Base-by-base conservation (phyloP, 768 basidiomycete genomes). In the Lentinula lateritia region DNA sequence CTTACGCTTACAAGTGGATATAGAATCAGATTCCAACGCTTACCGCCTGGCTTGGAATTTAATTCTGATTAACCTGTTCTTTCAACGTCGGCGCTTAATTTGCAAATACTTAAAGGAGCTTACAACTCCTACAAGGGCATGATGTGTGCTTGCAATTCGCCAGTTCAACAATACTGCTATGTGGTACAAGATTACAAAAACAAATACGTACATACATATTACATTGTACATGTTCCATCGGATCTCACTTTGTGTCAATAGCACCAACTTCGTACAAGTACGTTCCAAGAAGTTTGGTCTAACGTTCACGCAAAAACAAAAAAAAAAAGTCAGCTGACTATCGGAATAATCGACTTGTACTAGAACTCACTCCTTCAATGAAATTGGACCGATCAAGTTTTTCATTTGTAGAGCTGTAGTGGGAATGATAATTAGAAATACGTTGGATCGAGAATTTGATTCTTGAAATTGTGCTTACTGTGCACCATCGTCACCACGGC, bases 401-500 rank as follows among this genome's bases (percentile, higher is more conserved):
- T 77, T 91, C 90, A 71, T 89, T 89, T 6, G 84, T 87, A 61
- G 85, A 85, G 70, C 85, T 85, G 42, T 5, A 34, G 16, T 13
- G 36, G 5, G 32, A 15, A 7, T 20, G 13, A 28, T 28, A 28
- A 2, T 48, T 15, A 39, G 20, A 9, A 9, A 5, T 16, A 65
- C 5, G 48, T 52, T 16, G n/a, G 8, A n/a, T 28, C 3, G 20
- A 13, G 2, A 39, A n/a, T 10, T n/a, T 34, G 12, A 43, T n/a
- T 5, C 35, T 34, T 9, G 28, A 60, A 7, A 15, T 20, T 48
- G 15, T 0, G 84, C 90, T 65, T 69, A 93, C 89, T 94, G 93
- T 45, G 93, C 92, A 66, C 95, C 96, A 65, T 98, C 96, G 69
- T 98, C 94, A 2, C 92, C 92, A 54, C 95, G 81, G 2, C 94